These are phyloP conservation scores for Fusarium nelsonii DNA, from an alignment of 2,329 filamentous ascomycete species.

Conservation along the genomic window DNA sequence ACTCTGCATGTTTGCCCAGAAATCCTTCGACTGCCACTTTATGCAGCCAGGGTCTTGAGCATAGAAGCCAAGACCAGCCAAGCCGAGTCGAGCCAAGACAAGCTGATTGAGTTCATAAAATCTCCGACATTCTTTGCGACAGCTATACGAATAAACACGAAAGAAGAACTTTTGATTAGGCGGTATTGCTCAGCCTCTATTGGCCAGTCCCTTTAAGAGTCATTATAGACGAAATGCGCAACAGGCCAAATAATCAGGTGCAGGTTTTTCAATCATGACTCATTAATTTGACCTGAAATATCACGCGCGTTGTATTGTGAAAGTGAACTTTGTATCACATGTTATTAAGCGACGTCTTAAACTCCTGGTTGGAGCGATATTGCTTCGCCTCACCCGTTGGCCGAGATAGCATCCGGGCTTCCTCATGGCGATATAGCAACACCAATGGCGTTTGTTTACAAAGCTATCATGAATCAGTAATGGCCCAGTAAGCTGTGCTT, in stretches of 20 bases:
- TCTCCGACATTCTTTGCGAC: not conserved
- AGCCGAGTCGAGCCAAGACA: constrained; percentile 7
- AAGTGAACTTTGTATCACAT: not conserved
- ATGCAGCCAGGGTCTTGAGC: constrained; percentile 35
- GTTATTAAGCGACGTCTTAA: not conserved
- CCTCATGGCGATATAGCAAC: not conserved
- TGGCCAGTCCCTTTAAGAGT: not conserved
- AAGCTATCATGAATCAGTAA: not conserved
- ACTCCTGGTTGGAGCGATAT: not conserved
- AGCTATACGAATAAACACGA: not conserved
- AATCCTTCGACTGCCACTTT: constrained; percentile 20
- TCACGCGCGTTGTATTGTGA: not conserved
- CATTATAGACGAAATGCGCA: constrained; percentile 2
- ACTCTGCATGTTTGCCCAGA: constrained; percentile 1
- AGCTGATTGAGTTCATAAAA: constrained; percentile 9
- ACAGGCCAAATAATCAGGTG: not conserved
- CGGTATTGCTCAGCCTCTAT: constrained; percentile 11
- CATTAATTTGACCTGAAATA: not conserved
- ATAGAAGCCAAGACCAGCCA: constrained; percentile 23
- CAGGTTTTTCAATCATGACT: constrained; percentile 3
- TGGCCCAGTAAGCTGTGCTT: constrained; percentile 17
- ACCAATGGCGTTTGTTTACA: not conserved
- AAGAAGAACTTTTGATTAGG: not conserved
- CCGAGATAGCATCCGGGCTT: not conserved
- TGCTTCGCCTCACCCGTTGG: constrained; percentile 3